phyloP scores from a whole-genome alignment of 23 red algal genomes.

The Gracilaria domingensis region DNA sequence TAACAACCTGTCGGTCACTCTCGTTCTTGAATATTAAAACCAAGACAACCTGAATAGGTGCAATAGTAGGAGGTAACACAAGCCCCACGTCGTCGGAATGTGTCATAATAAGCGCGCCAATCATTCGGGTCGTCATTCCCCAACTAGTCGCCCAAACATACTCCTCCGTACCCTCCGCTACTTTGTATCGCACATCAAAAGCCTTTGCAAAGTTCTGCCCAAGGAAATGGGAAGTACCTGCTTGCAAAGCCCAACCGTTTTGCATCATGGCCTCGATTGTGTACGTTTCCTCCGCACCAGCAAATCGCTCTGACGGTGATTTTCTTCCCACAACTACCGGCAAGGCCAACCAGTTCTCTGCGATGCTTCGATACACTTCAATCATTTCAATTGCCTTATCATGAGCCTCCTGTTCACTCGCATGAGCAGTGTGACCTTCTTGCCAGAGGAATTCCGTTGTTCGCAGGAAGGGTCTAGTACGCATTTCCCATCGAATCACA shows the following conservation, averaged over 20 bases:
- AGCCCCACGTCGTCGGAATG: constrained; percentile 96
- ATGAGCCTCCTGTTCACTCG: constrained; percentile 73
- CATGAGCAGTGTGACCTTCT: constrained; percentile 98
- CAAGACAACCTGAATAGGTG: constrained; percentile 90
- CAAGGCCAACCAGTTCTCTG: constrained; percentile 82
- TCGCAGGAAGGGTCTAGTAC: constrained; percentile 97
- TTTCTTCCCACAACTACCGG: constrained; percentile 89
- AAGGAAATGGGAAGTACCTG: constrained; percentile 93
- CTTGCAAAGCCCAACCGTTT: constrained; percentile 99
- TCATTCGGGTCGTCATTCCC: constrained; percentile 95
- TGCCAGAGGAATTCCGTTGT: constrained; percentile 99
- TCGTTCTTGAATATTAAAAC: constrained; percentile 85
- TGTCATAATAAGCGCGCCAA: constrained; percentile 98
- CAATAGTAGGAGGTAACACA: constrained; percentile 86
- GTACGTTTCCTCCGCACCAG: constrained; percentile 94
- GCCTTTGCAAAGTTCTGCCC: constrained; percentile 95
- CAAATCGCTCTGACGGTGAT: constrained; percentile 88
- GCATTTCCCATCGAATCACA: constrained; percentile 98
- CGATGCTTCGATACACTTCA: constrained; percentile 76
- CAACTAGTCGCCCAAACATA: constrained; percentile 91
- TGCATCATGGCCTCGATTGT: constrained; percentile 98
- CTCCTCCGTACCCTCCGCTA: constrained; percentile 47
- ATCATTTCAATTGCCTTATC: constrained; percentile 91
- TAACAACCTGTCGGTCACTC: constrained; percentile 48
- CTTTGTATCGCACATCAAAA: constrained; percentile 90